These are phyloP conservation scores for Aspergillus tanneri DNA, from an alignment of 2,329 filamentous ascomycete species.

Conservation along the genomic window DNA sequence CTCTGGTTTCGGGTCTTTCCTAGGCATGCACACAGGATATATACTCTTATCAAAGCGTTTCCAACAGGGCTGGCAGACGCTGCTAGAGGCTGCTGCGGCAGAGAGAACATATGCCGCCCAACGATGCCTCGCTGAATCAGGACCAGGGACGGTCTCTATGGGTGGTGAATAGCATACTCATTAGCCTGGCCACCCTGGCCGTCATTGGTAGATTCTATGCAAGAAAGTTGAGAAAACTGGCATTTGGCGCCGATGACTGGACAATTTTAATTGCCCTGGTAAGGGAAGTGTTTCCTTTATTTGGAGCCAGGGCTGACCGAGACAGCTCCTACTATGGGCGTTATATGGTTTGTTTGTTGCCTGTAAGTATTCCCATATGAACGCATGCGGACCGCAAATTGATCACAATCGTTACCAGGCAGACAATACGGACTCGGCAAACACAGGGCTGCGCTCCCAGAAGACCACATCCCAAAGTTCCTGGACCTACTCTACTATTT, in stretches of 20 bases:
- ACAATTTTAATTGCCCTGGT: not conserved
- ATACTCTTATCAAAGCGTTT: too few species aligned
- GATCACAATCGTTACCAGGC: not conserved
- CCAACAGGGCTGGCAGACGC: too few species aligned
- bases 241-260: constrained; percentile 1
- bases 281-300: not conserved
- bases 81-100: too few species aligned
- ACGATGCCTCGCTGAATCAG: not conserved
- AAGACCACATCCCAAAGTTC: not conserved
- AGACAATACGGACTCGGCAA: not conserved
- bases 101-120: not conserved
- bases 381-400: not conserved
- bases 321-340: not conserved
- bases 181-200: not conserved
- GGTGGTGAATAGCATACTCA: constrained; percentile 1
- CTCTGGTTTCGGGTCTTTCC: too few species aligned
- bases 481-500: not conserved
- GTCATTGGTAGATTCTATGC: constrained; percentile 3
- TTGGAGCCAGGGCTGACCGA: not conserved
- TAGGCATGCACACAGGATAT: too few species aligned
- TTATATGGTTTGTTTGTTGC: constrained; percentile 1
- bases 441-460: not conserved
- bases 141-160: not conserved
- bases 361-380: not conserved
- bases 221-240: not conserved